Percentiles rank a stretch among this genome's conserved stretches.
These are phyloP conservation scores for Geotrichum carabidarum DNA, from an alignment of 1,139 yeast genomes.

Conservation along the genomic window DNA sequence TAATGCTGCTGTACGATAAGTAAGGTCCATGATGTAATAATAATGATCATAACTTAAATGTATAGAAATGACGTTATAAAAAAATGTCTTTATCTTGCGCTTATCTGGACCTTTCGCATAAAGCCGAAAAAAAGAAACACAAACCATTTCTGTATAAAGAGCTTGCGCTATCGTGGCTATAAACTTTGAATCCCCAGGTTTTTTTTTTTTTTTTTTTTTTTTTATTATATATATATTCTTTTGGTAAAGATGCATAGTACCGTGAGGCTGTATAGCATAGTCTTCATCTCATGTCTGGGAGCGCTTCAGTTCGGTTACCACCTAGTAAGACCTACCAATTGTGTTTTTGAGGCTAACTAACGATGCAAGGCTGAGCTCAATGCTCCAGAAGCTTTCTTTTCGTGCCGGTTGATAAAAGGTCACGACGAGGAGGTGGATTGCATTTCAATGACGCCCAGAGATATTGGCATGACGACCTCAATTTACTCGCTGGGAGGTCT, in stretches of 20 bases:
- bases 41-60: too few species aligned
- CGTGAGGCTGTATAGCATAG: slow-evolving; percentile 11
- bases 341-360: not conserved
- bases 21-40: not conserved
- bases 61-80: not conserved
- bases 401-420: slow-evolving; percentile 41
- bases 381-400: slow-evolving; percentile 66
- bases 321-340: slow-evolving; percentile 39
- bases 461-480: slow-evolving; percentile 77
- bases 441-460: slow-evolving; percentile 56
- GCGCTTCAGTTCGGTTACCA: slow-evolving; percentile 86
- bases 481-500: slow-evolving; percentile 85
- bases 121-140: too few species aligned
- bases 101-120: too few species aligned
- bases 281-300: slow-evolving; percentile 51
- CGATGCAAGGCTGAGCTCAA: slow-evolving; percentile 59
- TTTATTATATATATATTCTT: not conserved
- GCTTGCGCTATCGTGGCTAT: too few species aligned
- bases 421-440: slow-evolving; percentile 42
- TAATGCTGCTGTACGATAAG: slow-evolving; percentile 68
- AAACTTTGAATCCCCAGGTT: not conserved
- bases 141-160: too few species aligned
- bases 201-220: not conserved
- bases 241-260: slow-evolving; percentile 2
- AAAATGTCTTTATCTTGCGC: too few species aligned